Percentiles rank a stretch among this genome's conserved stretches.
These are phyloP conservation scores for Pulveroboletus ravenelii DNA, from an alignment of 768 basidiomycete genomes.

Conservation along the genomic window DNA sequence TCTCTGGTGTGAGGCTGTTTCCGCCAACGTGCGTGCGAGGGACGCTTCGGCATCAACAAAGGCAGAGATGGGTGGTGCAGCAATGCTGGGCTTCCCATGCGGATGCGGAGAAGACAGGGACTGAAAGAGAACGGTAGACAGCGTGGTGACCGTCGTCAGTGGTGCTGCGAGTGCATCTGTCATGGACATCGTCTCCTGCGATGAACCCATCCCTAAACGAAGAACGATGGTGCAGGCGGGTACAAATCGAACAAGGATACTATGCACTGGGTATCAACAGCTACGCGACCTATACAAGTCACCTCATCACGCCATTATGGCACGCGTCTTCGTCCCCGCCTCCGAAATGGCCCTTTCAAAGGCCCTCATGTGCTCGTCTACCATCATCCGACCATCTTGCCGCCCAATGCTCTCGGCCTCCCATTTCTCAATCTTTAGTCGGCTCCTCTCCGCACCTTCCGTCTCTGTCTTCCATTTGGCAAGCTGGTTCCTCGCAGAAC, in stretches of 20 bases:
- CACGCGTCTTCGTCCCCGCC: slow-evolving; percentile 70
- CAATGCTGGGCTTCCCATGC: slow-evolving; percentile 20
- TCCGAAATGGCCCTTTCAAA: slow-evolving; percentile 71
- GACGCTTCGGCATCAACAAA: slow-evolving; percentile 61
- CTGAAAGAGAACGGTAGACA: slow-evolving; percentile 66
- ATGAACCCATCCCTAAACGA: slow-evolving; percentile 5
- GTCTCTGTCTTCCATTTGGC: slow-evolving; percentile 77
- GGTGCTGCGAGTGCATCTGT: slow-evolving; percentile 58
- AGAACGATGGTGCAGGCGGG: neutral
- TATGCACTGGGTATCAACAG: slow-evolving; percentile 3
- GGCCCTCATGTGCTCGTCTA: slow-evolving; percentile 72
- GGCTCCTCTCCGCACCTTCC: slow-evolving; percentile 81
- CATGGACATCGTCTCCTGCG: slow-evolving; percentile 37
- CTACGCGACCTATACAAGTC: too few species aligned
- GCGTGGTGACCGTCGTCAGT: slow-evolving; percentile 53
- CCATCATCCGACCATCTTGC: slow-evolving; percentile 62
- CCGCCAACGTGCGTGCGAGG: slow-evolving; percentile 60
- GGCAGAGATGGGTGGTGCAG: slow-evolving; percentile 47
- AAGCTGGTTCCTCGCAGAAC: slow-evolving; percentile 78
- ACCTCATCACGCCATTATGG: slow-evolving; percentile 71
- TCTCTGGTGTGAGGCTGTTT: slow-evolving; percentile 68
- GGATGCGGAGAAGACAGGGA: slow-evolving; percentile 64
- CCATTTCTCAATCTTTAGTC: slow-evolving; percentile 74
- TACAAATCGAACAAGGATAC: slow-evolving; percentile 22
- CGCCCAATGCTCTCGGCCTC: slow-evolving; percentile 49